Base-by-base conservation (phyloP, 257 asterid species). In the Nicotiana knightiana region DNA sequence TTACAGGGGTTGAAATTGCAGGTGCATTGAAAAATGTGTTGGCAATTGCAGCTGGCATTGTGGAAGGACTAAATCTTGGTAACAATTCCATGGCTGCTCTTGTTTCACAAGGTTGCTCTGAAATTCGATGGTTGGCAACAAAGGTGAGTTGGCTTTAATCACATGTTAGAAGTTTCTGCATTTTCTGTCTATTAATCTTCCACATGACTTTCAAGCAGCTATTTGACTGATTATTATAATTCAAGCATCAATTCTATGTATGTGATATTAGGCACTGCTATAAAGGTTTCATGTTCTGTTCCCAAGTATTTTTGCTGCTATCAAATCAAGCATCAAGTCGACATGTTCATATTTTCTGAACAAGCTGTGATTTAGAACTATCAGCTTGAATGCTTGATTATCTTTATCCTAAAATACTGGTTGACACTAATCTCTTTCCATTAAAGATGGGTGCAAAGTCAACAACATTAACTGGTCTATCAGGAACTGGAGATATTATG, bases 31-130 rank as follows among this genome's bases (percentile, higher is more conserved):
- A 94, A 87, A 94, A 94, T 84, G 98, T 94, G 76, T 93, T 94
- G 39, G 98, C 98, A 59, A 94, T 94, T 85, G 98, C 98, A 55
- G 98, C 97, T 68, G 98, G 98, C 77, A 94, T 94, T 46, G 98
- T 94, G 66, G 98, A 90, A 87, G 98, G 98, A 81, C 86, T 94
- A 71, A 91, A 93, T 89, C 97, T 94, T 35, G 98, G 97, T 43
- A 94, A 94, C 85, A 94, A 94, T 86, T 92, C 96, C 26, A 93
- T 94, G 98, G 98, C 98, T 75, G 97, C 98, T 77, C 97, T 94
- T 37, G 98, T 94, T 85, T 64, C 98, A 48, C 98, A 94, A 91
- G 98, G 98, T 43, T 93, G 97, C 89, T 93, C 97, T 18, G 98
- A 94, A 89, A 94, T 94, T 39, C 92, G 98, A 88, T 94, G 98